A percentile compares a stretch with the other conserved stretches of the same genome.
Conservation (phyloP, 805 yeast genomes). For the Hanseniaspora lachancei region DNA sequence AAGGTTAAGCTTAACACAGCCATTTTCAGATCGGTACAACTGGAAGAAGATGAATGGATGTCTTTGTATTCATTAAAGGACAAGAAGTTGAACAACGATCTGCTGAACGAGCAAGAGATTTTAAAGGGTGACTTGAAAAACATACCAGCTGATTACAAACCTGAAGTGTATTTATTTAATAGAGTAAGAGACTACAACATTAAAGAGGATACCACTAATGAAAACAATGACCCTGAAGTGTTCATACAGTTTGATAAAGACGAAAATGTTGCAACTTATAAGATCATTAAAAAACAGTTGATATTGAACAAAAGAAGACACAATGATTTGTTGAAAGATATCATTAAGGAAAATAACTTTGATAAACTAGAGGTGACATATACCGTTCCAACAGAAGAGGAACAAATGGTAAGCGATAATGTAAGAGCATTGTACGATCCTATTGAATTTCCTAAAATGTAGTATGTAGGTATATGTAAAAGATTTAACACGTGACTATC, state of each 20-base stretch:
- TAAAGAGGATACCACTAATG: slow-evolving; percentile 26
- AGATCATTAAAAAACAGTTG: slow-evolving; percentile 64
- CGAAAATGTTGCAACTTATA: slow-evolving; percentile 52
- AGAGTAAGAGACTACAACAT: slow-evolving; percentile 74
- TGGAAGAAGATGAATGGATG: slow-evolving; percentile 66
- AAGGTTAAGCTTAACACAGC: slow-evolving; percentile 39
- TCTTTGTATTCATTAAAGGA: slow-evolving; percentile 44
- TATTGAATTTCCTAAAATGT: slow-evolving; percentile 39
- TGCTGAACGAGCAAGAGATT: slow-evolving; percentile 32
- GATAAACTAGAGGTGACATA: slow-evolving; percentile 43
- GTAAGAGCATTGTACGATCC: slow-evolving; percentile 55
- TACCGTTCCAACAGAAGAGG: slow-evolving; percentile 52
- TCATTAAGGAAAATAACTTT: slow-evolving; percentile 41
- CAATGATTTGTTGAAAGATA: slow-evolving; percentile 28
- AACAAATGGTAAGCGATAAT: slow-evolving; percentile 43
- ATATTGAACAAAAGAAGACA: slow-evolving; percentile 79
- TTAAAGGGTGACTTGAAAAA: slow-evolving; percentile 21
- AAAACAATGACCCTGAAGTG: slow-evolving; percentile 36
- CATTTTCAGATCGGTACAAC: slow-evolving; percentile 58
- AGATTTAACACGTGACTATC: neutral
- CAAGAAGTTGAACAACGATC: slow-evolving; percentile 29
- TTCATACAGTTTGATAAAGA: slow-evolving; percentile 47
- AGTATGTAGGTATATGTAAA: slow-evolving; percentile 2
- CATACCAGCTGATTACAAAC: slow-evolving; percentile 35
- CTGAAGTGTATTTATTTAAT: slow-evolving; percentile 40